Evolutionary conservation across 2,329 filamentous ascomycete genomes (phyloP), one percentile per base, ranked within the genome.

Genomic region (Colletotrichum endophyticum): DNA sequence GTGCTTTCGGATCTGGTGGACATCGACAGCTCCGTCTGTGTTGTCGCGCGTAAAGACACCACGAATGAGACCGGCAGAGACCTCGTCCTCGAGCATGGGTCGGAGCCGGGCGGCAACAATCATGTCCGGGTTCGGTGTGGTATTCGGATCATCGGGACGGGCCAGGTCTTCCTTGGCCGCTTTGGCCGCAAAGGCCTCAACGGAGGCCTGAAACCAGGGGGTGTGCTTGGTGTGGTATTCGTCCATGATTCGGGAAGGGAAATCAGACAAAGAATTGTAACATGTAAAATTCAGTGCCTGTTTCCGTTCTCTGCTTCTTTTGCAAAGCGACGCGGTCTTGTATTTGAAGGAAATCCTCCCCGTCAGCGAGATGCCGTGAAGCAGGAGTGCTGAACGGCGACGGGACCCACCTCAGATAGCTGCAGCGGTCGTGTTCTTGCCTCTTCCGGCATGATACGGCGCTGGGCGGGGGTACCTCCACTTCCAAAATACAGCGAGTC

Each of bases 61-160:
- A 15, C 69, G 66, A 1, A 82, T 81, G 25, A 85, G 82, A 8
- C 82, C 83, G 1, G 80, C 79, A 6, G 78, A 70, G 16, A 75
- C 57, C 61, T 87, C 86, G 0, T 86, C 83, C 0, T 83, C 80
- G 0, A 85, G 77, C 67, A 86, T 80, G 0, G 85, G 86, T 3
- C 85, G 82, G 36, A 87, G 79, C 2, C 85, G 79, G n/a, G 84
- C 80, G 28, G 82, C 81, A 16, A 87, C 85, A 19, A 84, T 78
- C 57, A 86, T 84, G 49, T 85, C 81, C 25, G 73, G 73, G 44
- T 73, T 76, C 9, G 56, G 4, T 19, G 44, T 49, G 16, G n/a
- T 22, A 22, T 69, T 36, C n/a, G 64, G 13, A 12, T 64, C 73
- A 5, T 39, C 25, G 13, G 34, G 7, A n/a, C 15, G 9, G 39